Percentiles rank a stretch among this genome's conserved stretches.
phyloP scores from a whole-genome alignment of 352 stramenopile species.

The Pythium oligandrum region DNA sequence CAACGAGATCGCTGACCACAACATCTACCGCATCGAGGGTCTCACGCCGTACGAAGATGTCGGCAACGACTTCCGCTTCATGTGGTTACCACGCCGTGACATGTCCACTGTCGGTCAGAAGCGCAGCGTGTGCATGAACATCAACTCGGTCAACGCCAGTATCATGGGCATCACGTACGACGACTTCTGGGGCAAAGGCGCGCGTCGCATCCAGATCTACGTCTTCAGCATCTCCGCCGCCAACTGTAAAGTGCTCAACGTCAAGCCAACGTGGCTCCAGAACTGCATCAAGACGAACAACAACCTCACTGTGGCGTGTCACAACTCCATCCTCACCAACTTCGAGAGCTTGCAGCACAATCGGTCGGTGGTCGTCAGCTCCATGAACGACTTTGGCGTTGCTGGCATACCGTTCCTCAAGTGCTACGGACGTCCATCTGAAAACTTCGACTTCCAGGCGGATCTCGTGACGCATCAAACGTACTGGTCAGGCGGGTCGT shows the following conservation, averaged over 20 bases:
- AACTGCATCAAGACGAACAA: constrained; percentile 22
- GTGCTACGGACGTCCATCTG: constrained; percentile 31
- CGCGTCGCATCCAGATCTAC: too few species aligned
- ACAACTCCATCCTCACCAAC: constrained; percentile 47
- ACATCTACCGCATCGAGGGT: constrained; percentile 6
- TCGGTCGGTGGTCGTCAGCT: constrained; percentile 27
- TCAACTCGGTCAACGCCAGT: too few species aligned
- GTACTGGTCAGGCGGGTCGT: constrained; percentile 46
- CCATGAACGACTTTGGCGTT: constrained; percentile 36
- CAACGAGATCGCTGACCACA: constrained; percentile 18
- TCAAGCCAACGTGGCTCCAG: constrained; percentile 2
- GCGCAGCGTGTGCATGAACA: too few species aligned
- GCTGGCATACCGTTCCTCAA: constrained; percentile 41
- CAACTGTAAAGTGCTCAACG: too few species aligned
- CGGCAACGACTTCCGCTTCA: not conserved
- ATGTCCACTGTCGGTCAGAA: too few species aligned
- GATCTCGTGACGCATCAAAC: constrained; percentile 54
- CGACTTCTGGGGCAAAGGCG: too few species aligned
- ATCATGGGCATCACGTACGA: too few species aligned
- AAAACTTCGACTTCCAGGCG: constrained; percentile 43
- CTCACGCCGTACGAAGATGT: constrained; percentile 27
- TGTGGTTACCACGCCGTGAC: too few species aligned
- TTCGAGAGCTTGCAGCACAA: constrained; percentile 33
- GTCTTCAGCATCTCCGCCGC: too few species aligned
- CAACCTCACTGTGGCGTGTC: constrained; percentile 25